phyloP scores from a whole-genome alignment of 1,284 basidiomycete genomes.

The Puccinia novopanici region DNA sequence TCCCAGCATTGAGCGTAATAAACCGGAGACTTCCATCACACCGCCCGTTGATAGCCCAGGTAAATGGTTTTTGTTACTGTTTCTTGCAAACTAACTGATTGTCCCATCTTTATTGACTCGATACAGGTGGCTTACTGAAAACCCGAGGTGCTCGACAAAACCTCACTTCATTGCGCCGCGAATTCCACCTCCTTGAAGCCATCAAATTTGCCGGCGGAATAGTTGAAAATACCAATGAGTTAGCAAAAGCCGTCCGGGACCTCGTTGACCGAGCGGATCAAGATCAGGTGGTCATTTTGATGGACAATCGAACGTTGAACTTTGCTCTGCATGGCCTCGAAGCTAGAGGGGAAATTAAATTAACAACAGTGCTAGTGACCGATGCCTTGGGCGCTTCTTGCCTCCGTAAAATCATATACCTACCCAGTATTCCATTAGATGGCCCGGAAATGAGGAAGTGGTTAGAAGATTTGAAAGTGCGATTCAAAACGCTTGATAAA shows the following conservation, averaged over 20 bases:
- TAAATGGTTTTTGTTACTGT: neutral
- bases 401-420: constrained; percentile 34
- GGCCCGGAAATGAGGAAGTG: constrained; percentile 45
- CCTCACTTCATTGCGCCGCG: constrained; percentile 34
- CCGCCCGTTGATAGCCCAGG: neutral
- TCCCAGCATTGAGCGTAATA: neutral
- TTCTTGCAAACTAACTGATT: neutral
- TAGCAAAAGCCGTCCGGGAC: constrained; percentile 42
- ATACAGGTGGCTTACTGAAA: constrained; percentile 8
- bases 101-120: neutral
- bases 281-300: constrained; percentile 20
- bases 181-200: constrained; percentile 48
- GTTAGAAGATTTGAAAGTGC: constrained; percentile 39
- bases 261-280: constrained; percentile 38
- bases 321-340: constrained; percentile 68
- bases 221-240: constrained; percentile 45
- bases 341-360: constrained; percentile 67
- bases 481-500: constrained; percentile 16
- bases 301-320: constrained; percentile 71
- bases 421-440: constrained; percentile 42
- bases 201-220: constrained; percentile 49
- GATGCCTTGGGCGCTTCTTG: constrained; percentile 40
- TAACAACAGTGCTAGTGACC: constrained; percentile 67
- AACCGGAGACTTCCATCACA: neutral
- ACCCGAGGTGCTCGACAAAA: constrained; percentile 30